Evolutionary conservation across 805 yeast species (phyloP), one percentile per base, ranked within the genome.

Genomic region (Wickerhamiella slavikovae): DNA sequence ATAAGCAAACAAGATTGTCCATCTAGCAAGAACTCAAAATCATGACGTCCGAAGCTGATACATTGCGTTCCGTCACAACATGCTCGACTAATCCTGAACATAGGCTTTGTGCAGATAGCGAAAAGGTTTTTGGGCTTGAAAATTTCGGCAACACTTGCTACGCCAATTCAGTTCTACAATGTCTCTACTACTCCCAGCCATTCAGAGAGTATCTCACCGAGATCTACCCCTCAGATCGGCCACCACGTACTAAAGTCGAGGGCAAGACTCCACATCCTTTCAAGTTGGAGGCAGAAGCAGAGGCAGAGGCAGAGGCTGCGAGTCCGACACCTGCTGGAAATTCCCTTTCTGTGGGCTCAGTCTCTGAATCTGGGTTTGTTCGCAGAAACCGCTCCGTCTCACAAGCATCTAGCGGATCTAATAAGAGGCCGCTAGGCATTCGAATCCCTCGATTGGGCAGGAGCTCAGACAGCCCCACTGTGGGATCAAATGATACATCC

Each of bases 121-220:
- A 47, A 29, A 53, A 55, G 37, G 43, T 57, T 27, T 57, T 52
- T 34, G 62, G 62, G 31, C 48, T 57, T 43, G 63, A 57, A 38
- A 57, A 57, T 39, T 54, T 54, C 35, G 58, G 60, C 29, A 50
- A 82, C 48, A 82, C 95, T 0, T 89, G 96, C 54, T 85, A 85
- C 55, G 79, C 93, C 52, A 89, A 89, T 42, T 79, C 94, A 7
- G 77, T 89, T 17, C 54, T 89, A 15, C 98, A 89, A 49, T 79
- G 92, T 39, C 61, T 85, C 7, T 85, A 67, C 56, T 72, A 76
- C 52, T 64, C 85, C 3, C 61, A 64, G 16, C 64, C 62, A 17
- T 80, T 89, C 43, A 64, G 95, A 27, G 51, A 57, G 12, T 60
- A 59, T 30, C 46, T 76, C 2, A 48, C 69, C 28, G 3, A 28